A percentile compares a stretch with the other conserved stretches of the same genome.
These are phyloP conservation scores for Sphagnum tenellum DNA, from an alignment of 225 moss, liverwort and hornwort species.

Conservation along the genomic window DNA sequence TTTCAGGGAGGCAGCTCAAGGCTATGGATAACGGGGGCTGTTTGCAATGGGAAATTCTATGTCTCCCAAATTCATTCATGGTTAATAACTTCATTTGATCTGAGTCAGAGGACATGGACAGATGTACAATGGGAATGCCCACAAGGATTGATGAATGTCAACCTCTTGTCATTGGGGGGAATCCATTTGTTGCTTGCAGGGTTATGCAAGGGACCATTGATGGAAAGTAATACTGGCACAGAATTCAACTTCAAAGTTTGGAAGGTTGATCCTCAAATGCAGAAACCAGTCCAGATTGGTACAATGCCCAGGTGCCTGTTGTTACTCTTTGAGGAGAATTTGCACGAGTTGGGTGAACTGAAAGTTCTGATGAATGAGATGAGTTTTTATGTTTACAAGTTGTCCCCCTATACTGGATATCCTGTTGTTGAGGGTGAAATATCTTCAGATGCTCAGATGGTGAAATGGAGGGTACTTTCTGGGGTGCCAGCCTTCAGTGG, in stretches of 20 bases:
- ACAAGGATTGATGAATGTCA: constrained; percentile 13
- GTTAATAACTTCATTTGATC: constrained; percentile 24
- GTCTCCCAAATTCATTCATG: constrained; percentile 17
- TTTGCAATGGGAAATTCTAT: constrained; percentile 31
- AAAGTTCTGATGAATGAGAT: constrained; percentile 29
- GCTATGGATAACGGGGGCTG: constrained; percentile 36
- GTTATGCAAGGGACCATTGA: constrained; percentile 11
- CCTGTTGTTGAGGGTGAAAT: constrained; percentile 32
- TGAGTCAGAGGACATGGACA: constrained; percentile 15
- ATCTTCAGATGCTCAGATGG: constrained; percentile 23
- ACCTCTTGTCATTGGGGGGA: constrained; percentile 23
- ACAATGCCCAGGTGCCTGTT: constrained; percentile 20
- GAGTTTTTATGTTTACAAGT: constrained; percentile 18
- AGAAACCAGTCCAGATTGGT: constrained; percentile 25
- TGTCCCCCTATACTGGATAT: constrained; percentile 4
- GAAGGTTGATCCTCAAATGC: constrained; percentile 12
- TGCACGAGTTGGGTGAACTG: constrained; percentile 7
- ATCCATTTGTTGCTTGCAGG: constrained; percentile 29
- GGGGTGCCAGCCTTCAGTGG: constrained; percentile 16
- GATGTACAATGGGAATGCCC: constrained; percentile 19
- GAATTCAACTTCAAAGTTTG: constrained; percentile 23
- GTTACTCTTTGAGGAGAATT: not conserved
- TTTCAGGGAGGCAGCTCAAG: constrained; percentile 21
- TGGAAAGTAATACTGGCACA: not conserved
- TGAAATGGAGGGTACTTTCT: constrained; percentile 27